These are phyloP conservation scores for Phytophthora ohioensis DNA, from an alignment of 352 stramenopile genomes.

Conservation along the genomic window DNA sequence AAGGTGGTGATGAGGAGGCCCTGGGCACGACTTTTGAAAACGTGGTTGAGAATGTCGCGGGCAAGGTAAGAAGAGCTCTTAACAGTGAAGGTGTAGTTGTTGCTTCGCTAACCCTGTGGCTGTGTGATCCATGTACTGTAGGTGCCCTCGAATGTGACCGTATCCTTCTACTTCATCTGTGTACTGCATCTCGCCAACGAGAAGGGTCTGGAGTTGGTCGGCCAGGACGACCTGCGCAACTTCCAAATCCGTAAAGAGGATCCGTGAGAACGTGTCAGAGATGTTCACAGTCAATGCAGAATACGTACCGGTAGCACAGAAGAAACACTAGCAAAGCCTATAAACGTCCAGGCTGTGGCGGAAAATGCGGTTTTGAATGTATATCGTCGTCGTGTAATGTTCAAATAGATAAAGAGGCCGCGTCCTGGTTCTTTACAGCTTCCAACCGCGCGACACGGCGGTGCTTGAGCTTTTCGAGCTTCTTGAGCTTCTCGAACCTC, in stretches of 20 bases:
- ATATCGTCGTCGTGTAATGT: slow-evolving; percentile 40
- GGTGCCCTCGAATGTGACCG: slow-evolving; percentile 94
- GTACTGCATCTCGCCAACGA: slow-evolving; percentile 99
- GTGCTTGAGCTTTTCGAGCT: slow-evolving; percentile 21
- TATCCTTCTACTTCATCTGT: slow-evolving; percentile 99
- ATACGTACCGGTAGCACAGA: slow-evolving; percentile 14
- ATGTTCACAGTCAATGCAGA: slow-evolving; percentile 9
- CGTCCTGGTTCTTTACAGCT: slow-evolving; percentile 44
- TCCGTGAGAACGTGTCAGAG: slow-evolving; percentile 13
- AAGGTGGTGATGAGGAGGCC: slow-evolving; percentile 19
- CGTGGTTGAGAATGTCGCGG: slow-evolving; percentile 91
- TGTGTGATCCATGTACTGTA: slow-evolving; percentile 37
- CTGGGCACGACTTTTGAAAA: slow-evolving; percentile 87
- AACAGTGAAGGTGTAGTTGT: neutral
- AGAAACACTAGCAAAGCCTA: slow-evolving; percentile 22
- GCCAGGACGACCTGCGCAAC: slow-evolving; percentile 79
- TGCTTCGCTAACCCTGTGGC: slow-evolving; percentile 8
- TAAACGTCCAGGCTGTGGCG: slow-evolving; percentile 12
- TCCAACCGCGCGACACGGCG: slow-evolving; percentile 66
- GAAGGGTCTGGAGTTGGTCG: slow-evolving; percentile 93
- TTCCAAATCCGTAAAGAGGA: slow-evolving; percentile 75
- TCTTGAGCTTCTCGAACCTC: slow-evolving; percentile 27
- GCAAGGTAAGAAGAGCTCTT: slow-evolving; percentile 54
- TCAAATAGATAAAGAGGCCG: slow-evolving; percentile 38
- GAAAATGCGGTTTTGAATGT: slow-evolving; percentile 37